Evolutionary conservation across 306 rosid species (phyloP), one percentile per base, ranked within the genome.

Genomic region (Rubus idaeus): DNA sequence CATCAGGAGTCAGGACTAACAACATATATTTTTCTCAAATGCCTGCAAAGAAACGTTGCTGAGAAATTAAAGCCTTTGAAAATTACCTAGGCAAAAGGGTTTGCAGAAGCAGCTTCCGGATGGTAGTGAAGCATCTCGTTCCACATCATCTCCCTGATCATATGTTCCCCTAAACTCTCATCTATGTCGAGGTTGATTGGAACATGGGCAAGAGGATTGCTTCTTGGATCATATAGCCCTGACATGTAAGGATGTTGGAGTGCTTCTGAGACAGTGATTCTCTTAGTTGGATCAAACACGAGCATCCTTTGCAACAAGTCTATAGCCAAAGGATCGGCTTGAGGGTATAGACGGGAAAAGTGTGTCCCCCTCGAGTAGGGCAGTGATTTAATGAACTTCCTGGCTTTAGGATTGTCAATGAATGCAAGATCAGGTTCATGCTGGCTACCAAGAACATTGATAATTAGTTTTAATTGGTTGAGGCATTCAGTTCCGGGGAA

Each of bases 81-180:
- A 52, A 58, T 68, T 41, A 57, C 52, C 80, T 83, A 83, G 41
- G 79, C 73, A 73, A 65, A 65, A 65, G 49, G 70, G 16, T 68
- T 65, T 46, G 66, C 55, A 74, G 72, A 53, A 83, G 83, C 84
- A 79, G 83, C 89, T 80, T 89, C 90, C 0, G 95, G 95, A 78
- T 94, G 98, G 85, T 90, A 94, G 72, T 83, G 85, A 46, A 88
- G 82, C 86, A 90, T 91, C 85, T 94, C 96, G 50, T 73, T 79
- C 98, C 90, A 90, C 90, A 94, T 91, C 95, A 91, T 89, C 75
- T 91, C 95, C 79, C 96, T 85, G 40, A 91, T 90, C 79, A 80
- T 80, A 4, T 76, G 77, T 77, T 87, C 93, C 5, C 77, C 86
- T 78, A 83, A 81, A 44, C 67, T 76, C 76, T 90, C 96, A 30